phyloP scores from a whole-genome alignment of 305 asterid genomes.

The Plantago coronopus region DNA sequence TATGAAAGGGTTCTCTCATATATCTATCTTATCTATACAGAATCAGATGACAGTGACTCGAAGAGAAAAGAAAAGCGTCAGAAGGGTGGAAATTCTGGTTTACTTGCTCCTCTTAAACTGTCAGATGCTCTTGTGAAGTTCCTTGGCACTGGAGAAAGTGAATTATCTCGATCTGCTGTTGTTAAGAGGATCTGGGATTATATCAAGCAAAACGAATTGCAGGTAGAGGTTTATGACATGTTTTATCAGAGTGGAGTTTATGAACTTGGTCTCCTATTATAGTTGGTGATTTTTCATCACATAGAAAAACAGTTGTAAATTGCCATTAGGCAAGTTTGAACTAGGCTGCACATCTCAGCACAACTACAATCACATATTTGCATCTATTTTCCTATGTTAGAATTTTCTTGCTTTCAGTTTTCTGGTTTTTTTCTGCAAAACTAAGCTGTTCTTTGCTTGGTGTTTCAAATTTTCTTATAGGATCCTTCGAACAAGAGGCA shows the following conservation, averaged over 20 bases:
- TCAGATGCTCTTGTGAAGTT: conserved; percentile 78
- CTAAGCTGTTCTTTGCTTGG: conserved; percentile 17
- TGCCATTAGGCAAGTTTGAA: background rate
- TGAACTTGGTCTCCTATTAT: no score
- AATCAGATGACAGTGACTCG: conserved; percentile 55
- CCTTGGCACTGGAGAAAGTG: conserved; percentile 83
- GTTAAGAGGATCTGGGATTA: conserved; percentile 86
- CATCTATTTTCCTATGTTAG: conserved; percentile 9
- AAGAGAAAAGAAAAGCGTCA: conserved; percentile 61
- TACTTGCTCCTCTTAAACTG: conserved; percentile 75
- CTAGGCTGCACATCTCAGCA: background rate
- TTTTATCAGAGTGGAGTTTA: no score
- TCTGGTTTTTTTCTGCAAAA: conserved; percentile 13
- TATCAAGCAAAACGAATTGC: conserved; percentile 73
- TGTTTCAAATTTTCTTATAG: conserved; percentile 38
- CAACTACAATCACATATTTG: background rate
- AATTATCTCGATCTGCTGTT: conserved; percentile 63
- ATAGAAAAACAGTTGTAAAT: no score
- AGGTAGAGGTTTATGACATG: conserved; percentile 43
- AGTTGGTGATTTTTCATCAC: no score
- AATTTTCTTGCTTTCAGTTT: conserved; percentile 12
- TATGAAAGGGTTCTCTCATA: background rate
- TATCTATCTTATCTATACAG: conserved; percentile 14
- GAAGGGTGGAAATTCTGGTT: conserved; percentile 57
- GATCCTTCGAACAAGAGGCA: conserved; percentile 81